Base-by-base conservation (phyloP, 208 protist species). In the Spongospora subterranea region DNA sequence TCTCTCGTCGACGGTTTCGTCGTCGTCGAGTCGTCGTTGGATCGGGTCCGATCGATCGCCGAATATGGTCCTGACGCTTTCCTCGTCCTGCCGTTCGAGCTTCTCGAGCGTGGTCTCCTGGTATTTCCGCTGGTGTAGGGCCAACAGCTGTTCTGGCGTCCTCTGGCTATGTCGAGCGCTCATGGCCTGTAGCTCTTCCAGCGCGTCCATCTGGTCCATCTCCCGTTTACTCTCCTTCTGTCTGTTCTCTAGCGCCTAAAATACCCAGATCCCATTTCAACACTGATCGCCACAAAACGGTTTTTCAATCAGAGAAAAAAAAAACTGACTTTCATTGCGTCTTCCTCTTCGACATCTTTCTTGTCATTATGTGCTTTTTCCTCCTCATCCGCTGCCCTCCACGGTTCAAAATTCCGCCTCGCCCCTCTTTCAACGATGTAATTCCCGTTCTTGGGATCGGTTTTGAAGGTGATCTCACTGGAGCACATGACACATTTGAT, bases 361-460 rank as follows among this genome's bases (percentile, higher is more conserved):
- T 17, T 45, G 17, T 82, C 71, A 20, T 35, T n/a, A 35, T 39
- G 71, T 43, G 6, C 71, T 43, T 82, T 82, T 20, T 82, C 71
- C 6, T 29, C 50, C n/a, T 82, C 17, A 6, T 20, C 17, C 35
- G n/a, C 71, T 11, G 96, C 89, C 38, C 90, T 89, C 94, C 96
- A 96, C 13, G 95, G 92, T 77, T 97, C 95, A 64, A 94, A 96
- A 88, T 95, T 94, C n/a, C 95, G 92, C 35, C 88, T 93, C 53
- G 90, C 92, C 40, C 92, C 93, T 29, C 45, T 0, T 77, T 97
- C 96, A 41, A 77, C 50, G 20, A 95, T 65, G 53, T 97, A 97
- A 91, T 97, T 95, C 0, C 91, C 90, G 50, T 97, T 96, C 88
- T 96, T 90, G 35, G 96, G 96, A 65, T 97, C 96, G 0, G 96